Percentiles rank a stretch among this genome's conserved stretches.
Evolutionary conservation across 129 eudicot genomes (phyloP).

Genomic region (Chrysanthemum lavandulifolium): DNA sequence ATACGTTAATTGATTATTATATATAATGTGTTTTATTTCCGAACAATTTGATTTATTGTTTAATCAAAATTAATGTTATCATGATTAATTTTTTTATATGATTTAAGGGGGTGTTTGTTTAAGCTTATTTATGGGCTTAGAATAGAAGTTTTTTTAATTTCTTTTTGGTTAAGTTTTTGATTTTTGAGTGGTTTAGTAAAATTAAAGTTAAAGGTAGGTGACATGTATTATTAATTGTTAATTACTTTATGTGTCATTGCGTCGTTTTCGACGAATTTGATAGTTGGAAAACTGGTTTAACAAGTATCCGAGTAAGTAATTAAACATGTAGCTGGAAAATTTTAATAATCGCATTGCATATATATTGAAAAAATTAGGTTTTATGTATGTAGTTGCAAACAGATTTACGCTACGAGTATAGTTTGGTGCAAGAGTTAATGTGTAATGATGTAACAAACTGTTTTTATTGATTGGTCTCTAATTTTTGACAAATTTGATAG

Average conservation of each 20-base stretch:
- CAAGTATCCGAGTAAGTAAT: too few relatives aligned
- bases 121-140: too few relatives aligned
- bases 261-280: constrained; percentile 18
- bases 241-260: constrained; percentile 14
- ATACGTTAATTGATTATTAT: constrained; percentile 13
- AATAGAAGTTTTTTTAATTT: constrained; percentile 23
- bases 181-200: constrained; percentile 35
- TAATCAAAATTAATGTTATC: constrained; percentile 6
- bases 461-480: neutral
- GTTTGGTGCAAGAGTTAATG: too few relatives aligned
- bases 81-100: constrained; percentile 15
- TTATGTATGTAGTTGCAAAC: too few relatives aligned
- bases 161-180: constrained; percentile 34
- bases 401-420: too few relatives aligned
- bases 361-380: too few relatives aligned
- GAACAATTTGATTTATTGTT: constrained; percentile 12
- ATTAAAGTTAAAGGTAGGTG: constrained; percentile 35
- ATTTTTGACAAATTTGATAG: neutral
- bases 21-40: neutral
- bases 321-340: too few relatives aligned
- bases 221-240: constrained; percentile 9
- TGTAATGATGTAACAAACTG: too few relatives aligned
- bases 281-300: too few relatives aligned
- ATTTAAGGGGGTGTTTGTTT: constrained; percentile 3
- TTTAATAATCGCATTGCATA: too few relatives aligned